Evolutionary conservation across 495 filamentous ascomycete genomes (phyloP).

Genomic region (Jackrogersella multiformis): DNA sequence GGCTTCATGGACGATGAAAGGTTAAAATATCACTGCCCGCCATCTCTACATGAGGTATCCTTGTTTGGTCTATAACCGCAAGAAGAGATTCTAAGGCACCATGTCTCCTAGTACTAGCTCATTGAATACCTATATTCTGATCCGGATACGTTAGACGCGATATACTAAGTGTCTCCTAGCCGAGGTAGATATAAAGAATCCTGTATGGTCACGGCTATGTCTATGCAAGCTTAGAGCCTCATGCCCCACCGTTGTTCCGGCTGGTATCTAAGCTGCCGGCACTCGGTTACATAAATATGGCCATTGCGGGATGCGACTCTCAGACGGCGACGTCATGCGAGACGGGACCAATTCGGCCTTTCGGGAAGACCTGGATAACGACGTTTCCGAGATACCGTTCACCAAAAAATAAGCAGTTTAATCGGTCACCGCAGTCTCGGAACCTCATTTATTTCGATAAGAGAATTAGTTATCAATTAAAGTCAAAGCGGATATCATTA

Average conservation of each 20-base stretch:
- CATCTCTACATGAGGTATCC: not conserved
- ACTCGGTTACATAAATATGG: constrained; percentile 28
- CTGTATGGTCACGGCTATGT: constrained; percentile 23
- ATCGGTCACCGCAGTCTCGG: not conserved
- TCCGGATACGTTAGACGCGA: constrained; percentile 1
- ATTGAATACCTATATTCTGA: constrained; percentile 11
- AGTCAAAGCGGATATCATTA: constrained; percentile 23
- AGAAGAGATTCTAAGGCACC: not conserved
- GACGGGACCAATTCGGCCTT: constrained; percentile 33
- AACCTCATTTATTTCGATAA: not conserved
- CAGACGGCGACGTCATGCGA: constrained; percentile 28
- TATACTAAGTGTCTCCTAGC: constrained; percentile 20
- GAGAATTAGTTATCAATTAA: constrained; percentile 2
- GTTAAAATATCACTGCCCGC: not conserved
- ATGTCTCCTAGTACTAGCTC: too few species aligned
- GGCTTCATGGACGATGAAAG: not conserved
- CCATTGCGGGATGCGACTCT: constrained; percentile 21
- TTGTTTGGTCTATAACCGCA: not conserved
- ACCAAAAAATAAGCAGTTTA: not conserved
- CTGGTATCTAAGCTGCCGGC: constrained; percentile 21
- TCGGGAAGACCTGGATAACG: constrained; percentile 22
- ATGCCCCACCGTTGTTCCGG: constrained; percentile 26
- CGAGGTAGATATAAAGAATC: constrained; percentile 27
- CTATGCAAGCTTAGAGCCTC: constrained; percentile 22
- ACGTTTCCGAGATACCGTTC: constrained; percentile 12